Conservation (phyloP, 2,329 filamentous ascomycete genomes). For the Alternaria sp. region DNA sequence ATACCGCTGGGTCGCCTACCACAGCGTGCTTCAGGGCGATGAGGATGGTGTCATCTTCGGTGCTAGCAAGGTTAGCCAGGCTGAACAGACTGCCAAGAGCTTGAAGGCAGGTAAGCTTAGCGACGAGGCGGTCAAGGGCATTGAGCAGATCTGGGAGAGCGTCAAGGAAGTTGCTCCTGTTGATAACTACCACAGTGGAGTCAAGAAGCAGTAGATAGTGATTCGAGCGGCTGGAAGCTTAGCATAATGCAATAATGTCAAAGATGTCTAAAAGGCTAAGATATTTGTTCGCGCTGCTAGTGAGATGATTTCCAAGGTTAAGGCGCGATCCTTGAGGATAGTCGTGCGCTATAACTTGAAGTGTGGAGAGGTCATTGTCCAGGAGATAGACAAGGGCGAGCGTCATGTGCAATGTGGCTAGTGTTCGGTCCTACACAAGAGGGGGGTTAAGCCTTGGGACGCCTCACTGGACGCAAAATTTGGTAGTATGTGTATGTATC, state of each 20-base stretch:
- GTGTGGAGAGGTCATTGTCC: too few relatives aligned
- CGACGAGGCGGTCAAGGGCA: constrained; percentile 28
- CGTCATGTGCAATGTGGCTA: too few relatives aligned
- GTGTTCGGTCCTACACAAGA: too few relatives aligned
- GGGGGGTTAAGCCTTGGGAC: too few relatives aligned
- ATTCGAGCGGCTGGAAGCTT: not conserved
- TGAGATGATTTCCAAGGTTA: too few relatives aligned
- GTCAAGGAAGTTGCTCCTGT: constrained; percentile 39
- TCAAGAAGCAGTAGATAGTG: not conserved
- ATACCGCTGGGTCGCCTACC: constrained; percentile 55
- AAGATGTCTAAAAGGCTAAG: too few relatives aligned
- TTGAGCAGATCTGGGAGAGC: constrained; percentile 36
- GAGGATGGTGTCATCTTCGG: constrained; percentile 55
- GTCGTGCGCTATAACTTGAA: too few relatives aligned
- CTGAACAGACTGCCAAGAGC: constrained; percentile 31
- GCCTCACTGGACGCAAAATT: too few relatives aligned
- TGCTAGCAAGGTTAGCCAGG: constrained; percentile 40
- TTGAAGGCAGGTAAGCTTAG: constrained; percentile 41
- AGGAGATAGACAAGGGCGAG: too few relatives aligned
- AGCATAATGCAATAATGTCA: not conserved
- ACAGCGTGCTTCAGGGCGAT: constrained; percentile 49
- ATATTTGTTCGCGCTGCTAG: too few relatives aligned
- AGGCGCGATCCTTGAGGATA: too few relatives aligned
- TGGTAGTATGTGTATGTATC: too few relatives aligned
- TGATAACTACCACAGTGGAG: constrained; percentile 31